phyloP scores from a whole-genome alignment of 768 basidiomycete genomes.

The Gyrodon lividus region DNA sequence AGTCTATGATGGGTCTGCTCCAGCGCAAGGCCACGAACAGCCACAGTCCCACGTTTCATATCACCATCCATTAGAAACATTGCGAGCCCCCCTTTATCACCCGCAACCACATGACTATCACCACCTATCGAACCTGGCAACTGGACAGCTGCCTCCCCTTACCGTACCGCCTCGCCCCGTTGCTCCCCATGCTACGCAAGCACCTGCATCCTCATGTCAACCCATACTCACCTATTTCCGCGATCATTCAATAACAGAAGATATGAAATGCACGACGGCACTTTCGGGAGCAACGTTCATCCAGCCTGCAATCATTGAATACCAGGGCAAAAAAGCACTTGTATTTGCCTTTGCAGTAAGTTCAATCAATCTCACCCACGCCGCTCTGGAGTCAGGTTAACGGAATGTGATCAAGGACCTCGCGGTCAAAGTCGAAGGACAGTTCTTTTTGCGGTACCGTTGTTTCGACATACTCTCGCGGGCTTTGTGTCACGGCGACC shows the following conservation, averaged over 20 bases:
- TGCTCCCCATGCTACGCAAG: conserved; percentile 3
- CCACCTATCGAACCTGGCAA: conserved; percentile 9
- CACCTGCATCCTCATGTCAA: conserved; percentile 15
- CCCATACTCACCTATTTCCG: conserved; percentile 45
- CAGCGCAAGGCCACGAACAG: conserved; percentile 9
- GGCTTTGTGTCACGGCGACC: conserved; percentile 26
- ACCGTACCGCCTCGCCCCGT: conserved; percentile 12
- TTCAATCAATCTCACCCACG: background rate
- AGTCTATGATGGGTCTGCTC: conserved; percentile 6
- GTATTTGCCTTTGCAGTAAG: conserved; percentile 66
- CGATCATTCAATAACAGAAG: conserved; percentile 44
- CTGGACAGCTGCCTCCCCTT: conserved; percentile 24
- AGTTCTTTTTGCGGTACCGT: conserved; percentile 70
- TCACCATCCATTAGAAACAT: conserved; percentile 3
- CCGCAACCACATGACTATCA: background rate
- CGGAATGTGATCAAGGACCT: conserved; percentile 47
- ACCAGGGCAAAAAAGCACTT: conserved; percentile 49
- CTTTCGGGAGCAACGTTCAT: conserved; percentile 64
- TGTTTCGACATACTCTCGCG: conserved; percentile 59
- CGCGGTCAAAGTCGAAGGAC: conserved; percentile 64
- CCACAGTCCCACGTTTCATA: conserved; percentile 13
- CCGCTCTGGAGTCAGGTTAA: conserved; percentile 1
- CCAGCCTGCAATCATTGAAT: conserved; percentile 53
- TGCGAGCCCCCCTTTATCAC: conserved; percentile 15
- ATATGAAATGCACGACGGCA: conserved; percentile 43